Evolutionary conservation across 441 rosid species (phyloP).

Genomic region (Populus hybrid): DNA sequence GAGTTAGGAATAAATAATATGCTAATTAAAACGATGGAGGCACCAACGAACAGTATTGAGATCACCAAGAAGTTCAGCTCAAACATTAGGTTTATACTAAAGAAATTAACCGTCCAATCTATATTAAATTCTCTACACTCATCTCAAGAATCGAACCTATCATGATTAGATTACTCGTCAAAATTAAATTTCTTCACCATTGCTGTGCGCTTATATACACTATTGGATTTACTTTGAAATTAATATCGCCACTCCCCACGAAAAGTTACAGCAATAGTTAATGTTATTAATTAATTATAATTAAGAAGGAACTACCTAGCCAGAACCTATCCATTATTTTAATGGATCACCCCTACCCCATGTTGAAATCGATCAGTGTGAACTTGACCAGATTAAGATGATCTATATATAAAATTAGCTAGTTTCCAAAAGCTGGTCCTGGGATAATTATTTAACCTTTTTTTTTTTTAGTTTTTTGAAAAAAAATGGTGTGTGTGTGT

Average conservation of each 20-base stretch:
- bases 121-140: not conserved
- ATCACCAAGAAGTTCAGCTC: not conserved
- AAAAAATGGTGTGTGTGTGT: not conserved
- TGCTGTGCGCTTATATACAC: not conserved
- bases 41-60: too few species aligned
- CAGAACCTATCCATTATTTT: not conserved
- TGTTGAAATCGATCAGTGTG: too few species aligned
- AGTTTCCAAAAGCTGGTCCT: not conserved
- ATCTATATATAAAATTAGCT: not conserved
- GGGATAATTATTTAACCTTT: not conserved
- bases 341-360: not conserved
- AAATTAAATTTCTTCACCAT: not conserved
- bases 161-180: not conserved
- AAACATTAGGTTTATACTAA: not conserved
- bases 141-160: not conserved
- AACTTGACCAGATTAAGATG: not conserved
- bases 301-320: too few species aligned
- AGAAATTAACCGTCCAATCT: not conserved
- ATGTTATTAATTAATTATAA: not conserved
- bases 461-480: too few species aligned
- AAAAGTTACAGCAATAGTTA: not conserved
- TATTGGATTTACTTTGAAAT: not conserved
- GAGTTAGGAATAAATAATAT: too few species aligned
- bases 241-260: not conserved
- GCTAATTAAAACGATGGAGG: too few species aligned